A percentile compares a stretch with the other conserved stretches of the same genome.
Conservation (phyloP, 352 stramenopile genomes). For the Phytophthora cactorum region DNA sequence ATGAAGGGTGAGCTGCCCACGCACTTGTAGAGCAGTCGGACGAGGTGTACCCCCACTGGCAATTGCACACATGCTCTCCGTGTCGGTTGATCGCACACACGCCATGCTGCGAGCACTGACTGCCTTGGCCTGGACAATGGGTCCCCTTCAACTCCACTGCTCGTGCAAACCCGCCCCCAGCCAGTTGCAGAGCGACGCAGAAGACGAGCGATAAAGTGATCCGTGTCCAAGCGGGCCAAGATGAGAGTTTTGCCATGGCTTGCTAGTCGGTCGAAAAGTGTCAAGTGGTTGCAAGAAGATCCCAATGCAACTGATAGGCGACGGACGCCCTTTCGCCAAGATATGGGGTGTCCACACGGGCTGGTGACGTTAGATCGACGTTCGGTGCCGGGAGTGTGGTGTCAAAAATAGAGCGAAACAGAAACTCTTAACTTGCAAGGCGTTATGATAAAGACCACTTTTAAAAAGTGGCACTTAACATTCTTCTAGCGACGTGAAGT, state of each 20-base stretch:
- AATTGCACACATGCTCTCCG: slow-evolving; percentile 78
- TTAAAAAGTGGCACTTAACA: neutral
- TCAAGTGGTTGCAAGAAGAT: slow-evolving; percentile 14
- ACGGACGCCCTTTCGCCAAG: slow-evolving; percentile 24
- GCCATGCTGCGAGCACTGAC: slow-evolving; percentile 77
- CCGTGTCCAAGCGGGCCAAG: neutral
- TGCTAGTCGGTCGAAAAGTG: neutral
- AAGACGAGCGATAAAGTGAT: slow-evolving; percentile 12
- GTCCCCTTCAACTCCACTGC: slow-evolving; percentile 33
- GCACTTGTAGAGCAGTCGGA: slow-evolving; percentile 70
- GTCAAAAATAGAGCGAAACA: no score
- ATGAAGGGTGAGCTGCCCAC: slow-evolving; percentile 9
- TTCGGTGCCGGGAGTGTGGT: slow-evolving; percentile 2
- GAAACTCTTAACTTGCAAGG: no score
- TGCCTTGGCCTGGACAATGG: slow-evolving; percentile 60
- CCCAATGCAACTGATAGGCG: slow-evolving; percentile 1
- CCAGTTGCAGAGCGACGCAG: neutral
- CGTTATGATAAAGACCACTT: neutral
- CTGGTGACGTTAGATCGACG: slow-evolving; percentile 12
- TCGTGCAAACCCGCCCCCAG: neutral
- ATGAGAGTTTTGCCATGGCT: neutral
- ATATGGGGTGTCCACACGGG: slow-evolving; percentile 26
- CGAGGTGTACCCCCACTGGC: slow-evolving; percentile 70
- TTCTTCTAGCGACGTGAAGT: neutral
- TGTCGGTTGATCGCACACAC: slow-evolving; percentile 68